Percentiles rank a stretch among this genome's conserved stretches.
These are phyloP conservation scores for Trichoderma brevicompactum DNA, from an alignment of 2,329 filamentous ascomycete species.

Conservation along the genomic window DNA sequence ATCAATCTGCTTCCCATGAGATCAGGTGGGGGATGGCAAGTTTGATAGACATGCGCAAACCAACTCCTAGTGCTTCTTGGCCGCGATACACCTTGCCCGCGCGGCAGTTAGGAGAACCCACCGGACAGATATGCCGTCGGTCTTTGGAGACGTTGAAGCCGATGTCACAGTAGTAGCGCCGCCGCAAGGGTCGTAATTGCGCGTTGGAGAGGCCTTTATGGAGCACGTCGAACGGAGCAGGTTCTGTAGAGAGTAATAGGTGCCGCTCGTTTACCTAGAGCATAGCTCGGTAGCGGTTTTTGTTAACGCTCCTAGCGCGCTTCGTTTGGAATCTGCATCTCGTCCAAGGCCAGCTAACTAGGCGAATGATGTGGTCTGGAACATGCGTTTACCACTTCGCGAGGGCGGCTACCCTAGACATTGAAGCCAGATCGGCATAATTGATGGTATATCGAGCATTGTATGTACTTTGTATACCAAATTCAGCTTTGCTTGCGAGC, in stretches of 20 bases:
- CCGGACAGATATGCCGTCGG: constrained; percentile 23
- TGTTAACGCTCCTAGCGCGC: constrained; percentile 1
- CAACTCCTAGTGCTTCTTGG: constrained; percentile 9
- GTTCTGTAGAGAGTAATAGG: neutral
- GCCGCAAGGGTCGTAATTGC: no score
- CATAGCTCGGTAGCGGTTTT: neutral
- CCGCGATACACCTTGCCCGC: neutral
- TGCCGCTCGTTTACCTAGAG: neutral
- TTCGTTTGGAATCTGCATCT: neutral
- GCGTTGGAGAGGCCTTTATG: neutral
- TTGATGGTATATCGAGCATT: neutral
- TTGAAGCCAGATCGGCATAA: neutral
- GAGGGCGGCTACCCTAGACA: constrained; percentile 4
- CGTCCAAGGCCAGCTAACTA: neutral
- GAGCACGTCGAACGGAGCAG: neutral
- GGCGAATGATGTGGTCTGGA: no score
- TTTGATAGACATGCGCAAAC: constrained; percentile 6
- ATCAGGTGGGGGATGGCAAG: constrained; percentile 26
- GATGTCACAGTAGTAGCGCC: constrained; percentile 6
- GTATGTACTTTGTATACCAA: no score
- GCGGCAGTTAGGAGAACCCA: constrained; percentile 21
- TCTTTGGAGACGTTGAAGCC: constrained; percentile 18
- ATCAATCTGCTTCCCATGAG: constrained; percentile 16
- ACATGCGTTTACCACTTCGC: no score
- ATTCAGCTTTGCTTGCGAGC: neutral